Base-by-base conservation (phyloP, 768 basidiomycete genomes). In the Pisolithus marmoratus region DNA sequence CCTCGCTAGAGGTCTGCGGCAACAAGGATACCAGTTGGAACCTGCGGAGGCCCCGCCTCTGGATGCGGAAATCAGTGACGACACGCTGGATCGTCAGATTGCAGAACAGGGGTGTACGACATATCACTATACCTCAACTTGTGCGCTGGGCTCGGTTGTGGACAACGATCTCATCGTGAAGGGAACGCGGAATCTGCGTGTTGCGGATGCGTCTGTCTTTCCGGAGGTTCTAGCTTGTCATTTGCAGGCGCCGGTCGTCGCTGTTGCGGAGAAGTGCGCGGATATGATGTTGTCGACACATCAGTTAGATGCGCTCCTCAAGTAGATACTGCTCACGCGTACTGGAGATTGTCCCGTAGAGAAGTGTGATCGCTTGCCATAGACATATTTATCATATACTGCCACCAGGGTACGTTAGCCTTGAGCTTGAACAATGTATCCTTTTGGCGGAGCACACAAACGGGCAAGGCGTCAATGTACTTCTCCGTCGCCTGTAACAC, bases 81-180 rank as follows among this genome's bases (percentile, higher is more conserved):
- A 51, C 22, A 37, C 15, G 34, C 42, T 51, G 19, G 43, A 51
- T 19, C 26, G 20, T 22, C 43, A 45, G 24, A 51, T 51, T 19
- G 15, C 23, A 14, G 45, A 46, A 8, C 43, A 56, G 12, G 49
- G 54, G 14, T 50, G 62, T 40, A 66, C 69, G 12, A 65, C 67
- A 31, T 70, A 63, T 56, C 70, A 74, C 50, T 72, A 70, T 38
- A 49, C 66, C 5, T 67, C 63, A 22, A 69, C 70, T 34, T 72
- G 71, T 60, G 50, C 71, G 17, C 72, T 73, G 69, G 71, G 61
- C 7, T 76, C 77, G 23, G 77, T 78, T 0, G 75, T 81, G 36
- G 75, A 75, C 54, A 72, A 72, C 45, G 60, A 70, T 24, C 57
- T 77, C 17, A 57, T 66, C 12, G 79, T 81, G 2, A 70, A 79